Evolutionary conservation across 2,329 filamentous ascomycete species (phyloP), one percentile per base, ranked within the genome.

Genomic region (Penicillium paneum): DNA sequence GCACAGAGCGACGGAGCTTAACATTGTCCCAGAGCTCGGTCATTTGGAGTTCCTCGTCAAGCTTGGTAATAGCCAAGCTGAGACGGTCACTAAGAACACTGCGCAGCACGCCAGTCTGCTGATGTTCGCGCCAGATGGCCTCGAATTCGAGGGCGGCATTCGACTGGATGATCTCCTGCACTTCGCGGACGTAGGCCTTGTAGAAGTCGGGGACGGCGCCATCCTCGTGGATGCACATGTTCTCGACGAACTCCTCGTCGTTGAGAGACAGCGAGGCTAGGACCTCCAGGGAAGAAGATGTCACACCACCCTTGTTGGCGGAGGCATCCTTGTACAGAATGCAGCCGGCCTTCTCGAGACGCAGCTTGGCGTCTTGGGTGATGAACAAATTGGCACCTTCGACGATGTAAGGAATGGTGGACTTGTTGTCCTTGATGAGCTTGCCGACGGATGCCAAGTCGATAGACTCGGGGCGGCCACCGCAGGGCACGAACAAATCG

Each of bases 321-420:
- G 91, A 96, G 5, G 94, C 94, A 74, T 99, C 94, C 79, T 99
- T 99, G 86, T 91, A 97, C 38, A 99, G 77, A 66, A 97, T 85
- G 70, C 91, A 95, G 56, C 94, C 94, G n/a, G 93, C 92, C 65
- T 91, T 88, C 78, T 99, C 94, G 13, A 99, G 85, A 24, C 91
- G 89, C 52, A 97, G 83, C 79, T 97, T 97, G 66, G 93, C 93
- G 67, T 99, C 94, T 75, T 99, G 94, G 0, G 94, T 97, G 76
- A 99, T 95, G 83, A 99, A 99, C 51, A 99, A 81, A 74, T 97
- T 99, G 74, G 94, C 94, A 49, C 94, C 94, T 77, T 99, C 94
- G 41, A 99, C 93, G 50, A 99, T 94, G 77, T 95, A 99, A 0
- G 93, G 92, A 57, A 99, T 88, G 11, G 83, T 84, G 21, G 83